A percentile compares a stretch with the other conserved stretches of the same genome.
phyloP scores from a whole-genome alignment of 306 rosid genomes.

The Malus orientalis region DNA sequence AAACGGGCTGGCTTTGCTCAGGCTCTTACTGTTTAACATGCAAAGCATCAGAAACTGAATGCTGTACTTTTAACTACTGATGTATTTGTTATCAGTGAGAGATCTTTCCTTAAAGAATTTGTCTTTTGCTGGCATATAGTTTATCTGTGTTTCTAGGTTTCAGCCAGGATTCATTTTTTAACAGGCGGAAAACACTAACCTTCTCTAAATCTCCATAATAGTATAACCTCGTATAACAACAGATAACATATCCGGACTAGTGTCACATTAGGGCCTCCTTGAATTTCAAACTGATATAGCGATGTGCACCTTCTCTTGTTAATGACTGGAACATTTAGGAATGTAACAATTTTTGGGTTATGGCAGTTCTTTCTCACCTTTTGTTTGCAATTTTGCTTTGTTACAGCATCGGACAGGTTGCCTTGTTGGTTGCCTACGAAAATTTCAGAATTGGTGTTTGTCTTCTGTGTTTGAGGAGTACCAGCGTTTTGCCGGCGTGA shows the following conservation, averaged over 20 bases:
- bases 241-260: neutral
- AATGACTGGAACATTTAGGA: neutral
- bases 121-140: neutral
- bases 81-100: neutral
- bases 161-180: neutral
- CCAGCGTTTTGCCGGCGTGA: conserved; percentile 62
- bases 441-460: conserved; percentile 92
- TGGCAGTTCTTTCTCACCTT: neutral
- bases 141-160: neutral
- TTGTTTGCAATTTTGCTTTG: neutral
- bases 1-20: neutral
- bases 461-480: conserved; percentile 83
- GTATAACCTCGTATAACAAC: neutral
- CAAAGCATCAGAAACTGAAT: neutral
- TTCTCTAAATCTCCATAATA: neutral
- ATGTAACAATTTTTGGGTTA: neutral
- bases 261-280: neutral
- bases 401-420: conserved; percentile 89
- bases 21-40: neutral
- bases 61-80: neutral
- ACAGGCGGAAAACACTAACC: neutral
- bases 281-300: neutral
- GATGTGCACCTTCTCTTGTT: neutral
- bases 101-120: neutral
- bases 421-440: conserved; percentile 85